Percentiles rank a stretch among this genome's conserved stretches.
Conservation (phyloP, 768 basidiomycete species). For the Termitomyces sp. region DNA sequence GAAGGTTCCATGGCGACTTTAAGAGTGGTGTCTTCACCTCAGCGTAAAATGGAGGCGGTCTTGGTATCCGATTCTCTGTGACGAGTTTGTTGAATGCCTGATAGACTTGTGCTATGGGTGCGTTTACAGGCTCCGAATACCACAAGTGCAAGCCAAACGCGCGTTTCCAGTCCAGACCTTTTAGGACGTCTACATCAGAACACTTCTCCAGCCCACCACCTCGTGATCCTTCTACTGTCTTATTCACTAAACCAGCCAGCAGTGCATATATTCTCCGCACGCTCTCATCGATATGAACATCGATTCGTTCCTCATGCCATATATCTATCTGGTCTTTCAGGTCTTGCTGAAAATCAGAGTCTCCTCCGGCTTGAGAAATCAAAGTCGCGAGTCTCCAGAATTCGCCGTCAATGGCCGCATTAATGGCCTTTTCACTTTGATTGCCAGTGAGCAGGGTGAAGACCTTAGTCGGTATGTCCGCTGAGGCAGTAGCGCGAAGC, state of each 20-base stretch:
- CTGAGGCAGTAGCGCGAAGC: conserved; percentile 33
- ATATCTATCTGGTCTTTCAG: conserved; percentile 68
- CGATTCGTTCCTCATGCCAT: conserved; percentile 77
- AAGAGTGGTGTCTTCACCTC: conserved; percentile 10
- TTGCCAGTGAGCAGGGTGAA: conserved; percentile 84
- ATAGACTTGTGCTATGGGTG: conserved; percentile 66
- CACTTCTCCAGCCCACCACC: conserved; percentile 45
- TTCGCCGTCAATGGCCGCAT: conserved; percentile 64
- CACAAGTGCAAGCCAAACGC: conserved; percentile 88
- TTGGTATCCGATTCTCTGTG: conserved; percentile 34
- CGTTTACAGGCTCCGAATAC: conserved; percentile 72
- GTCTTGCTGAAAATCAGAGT: conserved; percentile 67
- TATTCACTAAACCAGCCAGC: conserved; percentile 65
- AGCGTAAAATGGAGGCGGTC: conserved; percentile 55
- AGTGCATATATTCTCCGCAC: conserved; percentile 81
- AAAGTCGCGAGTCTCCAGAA: conserved; percentile 86
- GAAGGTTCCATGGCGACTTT: conserved; percentile 33
- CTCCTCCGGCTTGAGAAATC: conserved; percentile 81
- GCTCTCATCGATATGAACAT: conserved; percentile 57
- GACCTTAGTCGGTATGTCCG: conserved; percentile 42
- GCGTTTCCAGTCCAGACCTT: conserved; percentile 90
- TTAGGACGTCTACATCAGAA: conserved; percentile 54
- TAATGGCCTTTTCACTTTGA: conserved; percentile 79
- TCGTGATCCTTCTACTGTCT: conserved; percentile 47
- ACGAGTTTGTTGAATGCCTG: conserved; percentile 46